phyloP scores from a whole-genome alignment of 169 alveolate genomes.

The Plasmodium sp. region DNA sequence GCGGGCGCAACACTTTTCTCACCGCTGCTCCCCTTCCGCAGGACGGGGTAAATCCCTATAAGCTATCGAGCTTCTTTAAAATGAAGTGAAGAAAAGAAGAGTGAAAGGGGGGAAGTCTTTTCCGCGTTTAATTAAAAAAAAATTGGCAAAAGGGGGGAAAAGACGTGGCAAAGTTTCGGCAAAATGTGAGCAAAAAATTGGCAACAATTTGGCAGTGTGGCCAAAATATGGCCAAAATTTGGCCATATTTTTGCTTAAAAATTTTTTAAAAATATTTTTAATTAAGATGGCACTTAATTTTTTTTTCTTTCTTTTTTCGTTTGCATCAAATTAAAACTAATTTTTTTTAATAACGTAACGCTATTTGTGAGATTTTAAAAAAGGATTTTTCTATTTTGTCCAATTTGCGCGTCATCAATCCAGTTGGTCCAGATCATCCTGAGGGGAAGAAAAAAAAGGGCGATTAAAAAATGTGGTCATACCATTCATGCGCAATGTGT shows the following conservation, averaged over 20 bases:
- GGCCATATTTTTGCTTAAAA: neutral
- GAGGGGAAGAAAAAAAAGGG: constrained; percentile 3
- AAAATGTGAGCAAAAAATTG: neutral
- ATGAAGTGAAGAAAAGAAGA: constrained; percentile 36
- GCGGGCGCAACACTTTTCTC: neutral
- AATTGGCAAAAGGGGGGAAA: neutral
- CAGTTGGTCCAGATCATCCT: constrained; percentile 67
- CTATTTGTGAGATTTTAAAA: neutral
- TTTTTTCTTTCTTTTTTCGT: neutral
- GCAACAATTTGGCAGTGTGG: neutral
- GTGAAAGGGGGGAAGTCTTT: neutral
- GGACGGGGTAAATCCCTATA: constrained; percentile 61
- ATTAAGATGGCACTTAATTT: neutral
- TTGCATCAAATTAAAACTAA: neutral
- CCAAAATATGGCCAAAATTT: neutral
- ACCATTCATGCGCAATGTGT: neutral
- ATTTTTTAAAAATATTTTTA: neutral
- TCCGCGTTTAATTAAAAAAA: constrained; percentile 32
- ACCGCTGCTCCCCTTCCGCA: constrained; percentile 7
- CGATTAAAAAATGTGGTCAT: neutral
- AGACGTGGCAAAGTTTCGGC: neutral
- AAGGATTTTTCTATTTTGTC: neutral
- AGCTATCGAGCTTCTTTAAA: constrained; percentile 67
- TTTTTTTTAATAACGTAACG: neutral
- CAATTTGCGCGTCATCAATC: neutral